A percentile compares a stretch with the other conserved stretches of the same genome.
Conservation (phyloP, 106 monocot genomes). For the Acanthochlamys bracteata region DNA sequence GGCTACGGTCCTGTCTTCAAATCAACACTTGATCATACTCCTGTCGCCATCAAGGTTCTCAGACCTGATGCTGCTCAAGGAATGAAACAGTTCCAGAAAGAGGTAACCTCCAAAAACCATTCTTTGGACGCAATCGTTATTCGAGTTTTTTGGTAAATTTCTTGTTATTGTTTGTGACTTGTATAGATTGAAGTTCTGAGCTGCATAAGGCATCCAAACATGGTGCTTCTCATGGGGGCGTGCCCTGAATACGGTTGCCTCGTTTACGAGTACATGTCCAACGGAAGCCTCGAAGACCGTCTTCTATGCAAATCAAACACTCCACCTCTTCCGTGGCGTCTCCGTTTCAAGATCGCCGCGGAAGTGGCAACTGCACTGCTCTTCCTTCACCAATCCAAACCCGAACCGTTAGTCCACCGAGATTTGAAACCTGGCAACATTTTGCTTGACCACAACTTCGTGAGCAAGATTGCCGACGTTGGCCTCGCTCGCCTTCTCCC, state of each 20-base stretch:
- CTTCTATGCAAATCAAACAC: constrained; percentile 25
- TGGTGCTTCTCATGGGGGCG: constrained; percentile 63
- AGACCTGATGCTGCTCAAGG: constrained; percentile 63
- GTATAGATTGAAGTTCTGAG: constrained; percentile 51
- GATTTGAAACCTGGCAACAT: constrained; percentile 69
- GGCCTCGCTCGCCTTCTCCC: constrained; percentile 55
- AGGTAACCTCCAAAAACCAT: too few relatives aligned
- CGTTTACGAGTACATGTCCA: constrained; percentile 59
- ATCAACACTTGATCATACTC: constrained; percentile 51
- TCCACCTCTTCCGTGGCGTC: constrained; percentile 44
- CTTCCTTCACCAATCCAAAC: constrained; percentile 61
- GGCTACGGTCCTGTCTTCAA: constrained; percentile 83
- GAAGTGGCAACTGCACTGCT: constrained; percentile 49
- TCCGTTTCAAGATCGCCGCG: constrained; percentile 52
- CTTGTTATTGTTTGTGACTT: background rate
- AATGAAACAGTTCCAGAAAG: constrained; percentile 63
- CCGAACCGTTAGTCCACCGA: constrained; percentile 59
- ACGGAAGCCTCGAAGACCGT: constrained; percentile 64
- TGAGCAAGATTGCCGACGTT: constrained; percentile 59
- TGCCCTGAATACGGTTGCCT: constrained; percentile 69
- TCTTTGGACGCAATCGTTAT: too few relatives aligned
- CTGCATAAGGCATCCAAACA: constrained; percentile 58
- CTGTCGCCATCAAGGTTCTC: constrained; percentile 70
- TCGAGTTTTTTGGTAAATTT: too few relatives aligned
- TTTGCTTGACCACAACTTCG: constrained; percentile 47